A percentile compares a stretch with the other conserved stretches of the same genome.
Evolutionary conservation across 1,139 yeast genomes (phyloP).

Genomic region (Pneumocystis carinii): DNA sequence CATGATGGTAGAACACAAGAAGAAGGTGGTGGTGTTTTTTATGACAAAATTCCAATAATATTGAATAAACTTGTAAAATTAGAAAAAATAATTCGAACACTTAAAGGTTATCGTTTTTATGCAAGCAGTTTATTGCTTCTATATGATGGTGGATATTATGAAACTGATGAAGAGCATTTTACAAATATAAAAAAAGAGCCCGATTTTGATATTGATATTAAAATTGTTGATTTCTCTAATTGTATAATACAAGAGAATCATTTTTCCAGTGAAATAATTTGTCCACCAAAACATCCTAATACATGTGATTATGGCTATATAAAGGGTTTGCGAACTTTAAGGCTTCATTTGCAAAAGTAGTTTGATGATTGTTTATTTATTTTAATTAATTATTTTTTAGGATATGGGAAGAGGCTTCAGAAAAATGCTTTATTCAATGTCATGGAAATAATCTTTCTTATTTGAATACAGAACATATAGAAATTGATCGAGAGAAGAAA

Average conservation of each 20-base stretch:
- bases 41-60: conserved; percentile 54
- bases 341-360: conserved; percentile 34
- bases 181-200: conserved; percentile 4
- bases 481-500: neutral
- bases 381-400: neutral
- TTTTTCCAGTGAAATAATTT: conserved; percentile 29
- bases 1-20: conserved; percentile 52
- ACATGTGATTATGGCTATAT: conserved; percentile 70
- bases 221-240: conserved; percentile 91
- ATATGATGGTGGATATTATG: conserved; percentile 53
- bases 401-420: conserved; percentile 1
- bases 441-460: neutral
- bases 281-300: conserved; percentile 53
- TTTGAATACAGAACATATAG: neutral
- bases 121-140: conserved; percentile 80
- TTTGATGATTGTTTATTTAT: neutral
- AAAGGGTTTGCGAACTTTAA: conserved; percentile 59
- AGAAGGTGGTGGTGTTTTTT: conserved; percentile 31
- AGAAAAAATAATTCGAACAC: conserved; percentile 36
- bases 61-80: conserved; percentile 47
- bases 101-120: conserved; percentile 75
- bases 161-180: conserved; percentile 14
- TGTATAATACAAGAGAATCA: conserved; percentile 60
- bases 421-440: neutral
- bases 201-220: conserved; percentile 33